Conservation (phyloP, 768 basidiomycete species). For the Russula earlei region DNA sequence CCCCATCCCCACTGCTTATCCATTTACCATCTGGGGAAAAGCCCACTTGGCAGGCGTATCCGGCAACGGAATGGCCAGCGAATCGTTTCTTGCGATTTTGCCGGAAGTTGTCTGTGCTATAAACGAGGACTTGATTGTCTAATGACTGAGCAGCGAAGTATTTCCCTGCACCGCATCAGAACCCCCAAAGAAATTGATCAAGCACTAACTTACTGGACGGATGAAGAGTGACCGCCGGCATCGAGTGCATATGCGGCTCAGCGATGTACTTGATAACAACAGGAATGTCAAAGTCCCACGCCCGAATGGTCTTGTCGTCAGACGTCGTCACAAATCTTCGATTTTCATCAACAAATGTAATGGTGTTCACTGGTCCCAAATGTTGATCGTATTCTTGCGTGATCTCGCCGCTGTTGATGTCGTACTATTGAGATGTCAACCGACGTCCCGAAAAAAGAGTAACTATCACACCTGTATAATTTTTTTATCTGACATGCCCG, state of each 20-base stretch:
- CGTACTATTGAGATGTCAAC: slow-evolving; percentile 50
- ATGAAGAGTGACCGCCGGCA: slow-evolving; percentile 95
- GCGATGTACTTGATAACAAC: slow-evolving; percentile 99
- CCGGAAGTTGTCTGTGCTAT: slow-evolving; percentile 96
- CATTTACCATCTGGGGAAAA: slow-evolving; percentile 98
- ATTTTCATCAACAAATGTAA: slow-evolving; percentile 98
- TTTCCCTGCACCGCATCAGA: slow-evolving; percentile 52
- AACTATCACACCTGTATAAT: slow-evolving; percentile 74
- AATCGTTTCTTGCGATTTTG: slow-evolving; percentile 99
- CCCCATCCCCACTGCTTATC: slow-evolving; percentile 94
- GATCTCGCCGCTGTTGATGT: slow-evolving; percentile 90
- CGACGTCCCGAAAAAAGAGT: slow-evolving; percentile 4
- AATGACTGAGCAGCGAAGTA: slow-evolving; percentile 96
- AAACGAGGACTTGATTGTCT: slow-evolving; percentile 97
- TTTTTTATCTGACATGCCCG: slow-evolving; percentile 99
- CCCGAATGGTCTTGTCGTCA: slow-evolving; percentile 97
- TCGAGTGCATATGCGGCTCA: slow-evolving; percentile 98
- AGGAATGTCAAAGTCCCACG: slow-evolving; percentile 99
- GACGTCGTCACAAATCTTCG: slow-evolving; percentile 96
- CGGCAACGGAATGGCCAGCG: slow-evolving; percentile 93
- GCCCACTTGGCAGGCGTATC: slow-evolving; percentile 93
- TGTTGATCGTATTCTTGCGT: slow-evolving; percentile 99
- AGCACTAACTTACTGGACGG: slow-evolving; percentile 70
- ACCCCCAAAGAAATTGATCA: slow-evolving; percentile 5
- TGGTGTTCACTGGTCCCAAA: slow-evolving; percentile 95